Evolutionary conservation across 1,284 basidiomycete genomes (phyloP).

Genomic region (Cutaneotrichosporon sp.): DNA sequence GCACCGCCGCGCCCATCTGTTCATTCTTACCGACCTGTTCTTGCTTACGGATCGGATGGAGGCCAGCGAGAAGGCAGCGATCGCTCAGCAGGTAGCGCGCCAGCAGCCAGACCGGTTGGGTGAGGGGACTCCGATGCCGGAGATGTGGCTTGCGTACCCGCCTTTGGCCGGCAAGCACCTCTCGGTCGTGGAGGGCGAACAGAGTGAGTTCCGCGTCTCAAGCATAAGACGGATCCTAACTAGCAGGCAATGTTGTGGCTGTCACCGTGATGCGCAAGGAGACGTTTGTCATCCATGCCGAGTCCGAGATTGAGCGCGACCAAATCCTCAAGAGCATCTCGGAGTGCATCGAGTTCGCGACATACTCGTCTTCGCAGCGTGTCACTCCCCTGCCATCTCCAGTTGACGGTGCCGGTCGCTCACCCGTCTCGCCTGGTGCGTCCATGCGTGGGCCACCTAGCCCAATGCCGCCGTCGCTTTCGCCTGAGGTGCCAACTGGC

Average conservation of each 20-base stretch:
- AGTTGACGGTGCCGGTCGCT: neutral
- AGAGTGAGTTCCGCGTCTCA: conserved; percentile 48
- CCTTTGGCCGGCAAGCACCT: conserved; percentile 93
- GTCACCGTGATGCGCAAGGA: conserved; percentile 88
- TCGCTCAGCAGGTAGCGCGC: conserved; percentile 39
- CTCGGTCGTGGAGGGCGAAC: conserved; percentile 59
- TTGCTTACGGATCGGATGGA: conserved; percentile 79
- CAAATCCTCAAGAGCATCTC: conserved; percentile 67
- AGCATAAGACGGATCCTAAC: conserved; percentile 8
- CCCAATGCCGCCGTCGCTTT: conserved; percentile 24
- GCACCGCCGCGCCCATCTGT: conserved; percentile 74
- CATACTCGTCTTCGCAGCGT: conserved; percentile 37
- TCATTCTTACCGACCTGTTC: conserved; percentile 88
- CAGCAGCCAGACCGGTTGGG: conserved; percentile 45
- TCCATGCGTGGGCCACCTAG: conserved; percentile 27
- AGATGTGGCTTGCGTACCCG: conserved; percentile 93
- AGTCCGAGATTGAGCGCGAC: conserved; percentile 62
- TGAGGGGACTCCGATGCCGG: conserved; percentile 57
- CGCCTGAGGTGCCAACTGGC: conserved; percentile 7
- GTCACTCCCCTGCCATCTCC: neutral
- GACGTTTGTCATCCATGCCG: conserved; percentile 63
- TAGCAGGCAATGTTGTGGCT: conserved; percentile 63
- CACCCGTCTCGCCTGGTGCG: neutral
- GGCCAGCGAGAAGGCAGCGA: conserved; percentile 56
- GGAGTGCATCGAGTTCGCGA: conserved; percentile 78